phyloP scores from a whole-genome alignment of 1,284 basidiomycete species.

The Irpex rosettiformis region DNA sequence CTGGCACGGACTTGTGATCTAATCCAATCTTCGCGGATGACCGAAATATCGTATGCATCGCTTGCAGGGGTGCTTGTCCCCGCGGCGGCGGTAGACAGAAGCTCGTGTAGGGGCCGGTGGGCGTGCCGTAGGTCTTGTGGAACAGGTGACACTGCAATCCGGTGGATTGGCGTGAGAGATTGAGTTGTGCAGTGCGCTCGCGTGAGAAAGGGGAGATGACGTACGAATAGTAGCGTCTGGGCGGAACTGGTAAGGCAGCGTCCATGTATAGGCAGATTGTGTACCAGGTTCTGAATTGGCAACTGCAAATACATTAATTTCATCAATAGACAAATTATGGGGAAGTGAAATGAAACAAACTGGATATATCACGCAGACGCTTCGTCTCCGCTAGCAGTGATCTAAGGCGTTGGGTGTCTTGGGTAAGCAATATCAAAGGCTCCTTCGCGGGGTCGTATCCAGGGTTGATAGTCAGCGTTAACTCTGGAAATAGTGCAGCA shows the following conservation, averaged over 20 bases:
- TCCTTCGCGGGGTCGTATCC: slow-evolving; percentile 28
- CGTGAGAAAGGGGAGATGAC: not conserved
- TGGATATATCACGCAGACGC: slow-evolving; percentile 39
- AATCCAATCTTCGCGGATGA: slow-evolving; percentile 65
- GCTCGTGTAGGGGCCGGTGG: slow-evolving; percentile 41
- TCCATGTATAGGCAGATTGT: slow-evolving; percentile 17
- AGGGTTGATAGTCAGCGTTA: slow-evolving; percentile 45
- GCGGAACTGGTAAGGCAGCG: slow-evolving; percentile 14
- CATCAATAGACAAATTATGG: not conserved
- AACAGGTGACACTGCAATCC: slow-evolving; percentile 28
- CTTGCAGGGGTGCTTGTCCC: slow-evolving; percentile 49
- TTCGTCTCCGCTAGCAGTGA: slow-evolving; percentile 46
- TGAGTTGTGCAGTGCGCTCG: no score
- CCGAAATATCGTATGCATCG: slow-evolving; percentile 51
- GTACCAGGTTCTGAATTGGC: slow-evolving; percentile 14
- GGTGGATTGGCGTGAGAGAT: not conserved
- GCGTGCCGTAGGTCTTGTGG: slow-evolving; percentile 52
- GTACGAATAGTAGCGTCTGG: slow-evolving; percentile 12
- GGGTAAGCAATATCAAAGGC: slow-evolving; percentile 41
- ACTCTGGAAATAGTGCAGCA: slow-evolving; percentile 20
- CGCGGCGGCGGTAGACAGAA: slow-evolving; percentile 56
- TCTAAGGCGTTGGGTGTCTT: slow-evolving; percentile 43
- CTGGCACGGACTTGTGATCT: slow-evolving; percentile 26
- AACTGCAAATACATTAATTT: slow-evolving; percentile 5
- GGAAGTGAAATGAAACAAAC: slow-evolving; percentile 11